These are phyloP conservation scores for Sphaerosporella brunnea DNA, from an alignment of 495 filamentous ascomycete species.

Conservation along the genomic window DNA sequence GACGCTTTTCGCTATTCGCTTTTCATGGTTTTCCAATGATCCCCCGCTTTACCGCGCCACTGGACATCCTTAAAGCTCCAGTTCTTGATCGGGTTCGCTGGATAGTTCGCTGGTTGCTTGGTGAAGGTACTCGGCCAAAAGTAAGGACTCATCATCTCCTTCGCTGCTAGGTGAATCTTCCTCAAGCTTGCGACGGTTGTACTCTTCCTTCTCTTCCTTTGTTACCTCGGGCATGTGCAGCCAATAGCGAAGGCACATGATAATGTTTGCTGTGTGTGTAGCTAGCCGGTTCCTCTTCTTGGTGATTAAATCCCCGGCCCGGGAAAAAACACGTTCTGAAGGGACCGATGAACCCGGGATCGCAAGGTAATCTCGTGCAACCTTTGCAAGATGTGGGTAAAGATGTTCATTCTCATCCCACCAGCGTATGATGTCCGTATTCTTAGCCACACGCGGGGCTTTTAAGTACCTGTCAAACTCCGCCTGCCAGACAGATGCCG, in stretches of 20 bases:
- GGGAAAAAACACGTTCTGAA: conserved; percentile 4
- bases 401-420: background rate
- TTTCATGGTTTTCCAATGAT: background rate
- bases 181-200: background rate
- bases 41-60: background rate
- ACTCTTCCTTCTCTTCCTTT: background rate
- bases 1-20: background rate
- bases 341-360: background rate
- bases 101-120: background rate
- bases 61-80: background rate
- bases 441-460: background rate
- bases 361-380: conserved; percentile 7
- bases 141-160: background rate
- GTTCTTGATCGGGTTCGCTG: too few relatives aligned
- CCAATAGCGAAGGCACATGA: background rate
- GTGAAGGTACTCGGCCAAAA: background rate
- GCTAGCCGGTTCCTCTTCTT: conserved; percentile 5
- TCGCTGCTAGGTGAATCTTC: background rate
- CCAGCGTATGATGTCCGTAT: background rate
- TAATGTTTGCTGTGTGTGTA: background rate
- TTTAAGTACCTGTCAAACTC: background rate
- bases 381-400: background rate
- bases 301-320: too few relatives aligned
- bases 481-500: background rate
- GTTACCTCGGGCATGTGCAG: background rate